A percentile compares a stretch with the other conserved stretches of the same genome.
Conservation (phyloP, 768 basidiomycete species). For the Boletellus sp. region DNA sequence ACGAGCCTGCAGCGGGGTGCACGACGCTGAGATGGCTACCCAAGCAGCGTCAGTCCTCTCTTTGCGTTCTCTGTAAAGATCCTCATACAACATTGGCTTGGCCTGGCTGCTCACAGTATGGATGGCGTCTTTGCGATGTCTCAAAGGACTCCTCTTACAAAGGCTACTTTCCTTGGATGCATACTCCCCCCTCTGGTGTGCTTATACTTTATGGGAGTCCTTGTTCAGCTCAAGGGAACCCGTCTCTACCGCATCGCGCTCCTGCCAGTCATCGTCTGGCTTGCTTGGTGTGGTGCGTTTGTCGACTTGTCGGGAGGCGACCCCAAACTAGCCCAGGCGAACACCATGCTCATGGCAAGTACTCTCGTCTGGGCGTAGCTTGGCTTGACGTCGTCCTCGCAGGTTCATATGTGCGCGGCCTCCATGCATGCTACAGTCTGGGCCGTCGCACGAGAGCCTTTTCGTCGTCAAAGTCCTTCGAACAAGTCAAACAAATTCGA, state of each 20-base stretch:
- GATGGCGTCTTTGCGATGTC: slow-evolving; percentile 3
- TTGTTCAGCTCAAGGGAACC: slow-evolving; percentile 46
- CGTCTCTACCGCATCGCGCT: slow-evolving; percentile 42
- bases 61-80: neutral
- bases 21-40: neutral
- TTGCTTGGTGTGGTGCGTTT: slow-evolving; percentile 37
- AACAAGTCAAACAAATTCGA: neutral
- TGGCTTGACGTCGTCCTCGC: neutral
- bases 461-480: slow-evolving; percentile 3
- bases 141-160: slow-evolving; percentile 8
- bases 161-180: slow-evolving; percentile 28
- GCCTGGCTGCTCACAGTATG: neutral
- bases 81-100: neutral
- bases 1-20: neutral
- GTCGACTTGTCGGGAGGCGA: slow-evolving; percentile 24
- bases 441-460: slow-evolving; percentile 15
- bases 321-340: slow-evolving; percentile 5
- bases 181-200: slow-evolving; percentile 40
- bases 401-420: slow-evolving; percentile 14
- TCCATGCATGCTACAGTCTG: slow-evolving; percentile 15
- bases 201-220: slow-evolving; percentile 49
- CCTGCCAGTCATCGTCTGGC: slow-evolving; percentile 44
- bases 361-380: neutral
- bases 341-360: slow-evolving; percentile 20
- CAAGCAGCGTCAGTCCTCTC: slow-evolving; percentile 4